A percentile compares a stretch with the other conserved stretches of the same genome.
Evolutionary conservation across 805 yeast genomes (phyloP).

Genomic region (Candida maris): DNA sequence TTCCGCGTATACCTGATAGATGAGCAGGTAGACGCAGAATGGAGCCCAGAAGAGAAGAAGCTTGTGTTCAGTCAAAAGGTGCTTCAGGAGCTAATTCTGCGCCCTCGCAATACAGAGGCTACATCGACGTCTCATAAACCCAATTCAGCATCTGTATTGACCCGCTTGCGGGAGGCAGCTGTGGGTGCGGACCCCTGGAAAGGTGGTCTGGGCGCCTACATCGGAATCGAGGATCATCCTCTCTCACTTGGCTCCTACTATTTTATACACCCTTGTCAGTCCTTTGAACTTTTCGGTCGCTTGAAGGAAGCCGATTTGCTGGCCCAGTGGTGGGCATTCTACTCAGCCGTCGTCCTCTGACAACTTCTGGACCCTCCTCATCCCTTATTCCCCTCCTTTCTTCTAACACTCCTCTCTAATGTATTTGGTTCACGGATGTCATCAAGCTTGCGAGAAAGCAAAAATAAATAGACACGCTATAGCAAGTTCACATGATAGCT

Average conservation of each 20-base stretch:
- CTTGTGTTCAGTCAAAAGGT: background rate
- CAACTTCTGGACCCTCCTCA: too few species aligned
- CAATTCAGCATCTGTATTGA: too few species aligned
- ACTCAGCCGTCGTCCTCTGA: slow-evolving; percentile 9
- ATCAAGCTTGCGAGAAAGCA: too few species aligned
- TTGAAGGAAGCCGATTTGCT: slow-evolving; percentile 26
- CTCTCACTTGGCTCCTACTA: slow-evolving; percentile 13
- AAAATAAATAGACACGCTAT: too few species aligned
- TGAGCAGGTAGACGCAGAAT: too few species aligned
- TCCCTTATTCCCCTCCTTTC: too few species aligned
- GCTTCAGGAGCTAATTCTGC: slow-evolving; percentile 1
- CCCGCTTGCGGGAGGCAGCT: too few species aligned
- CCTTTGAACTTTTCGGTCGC: background rate
- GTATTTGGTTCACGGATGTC: too few species aligned
- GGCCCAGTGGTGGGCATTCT: slow-evolving; percentile 29
- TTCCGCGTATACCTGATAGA: slow-evolving; percentile 16
- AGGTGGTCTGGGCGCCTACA: background rate
- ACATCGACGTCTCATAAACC: background rate
- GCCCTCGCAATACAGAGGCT: background rate
- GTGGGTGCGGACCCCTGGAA: background rate
- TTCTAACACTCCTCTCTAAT: too few species aligned
- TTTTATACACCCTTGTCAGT: slow-evolving; percentile 41
- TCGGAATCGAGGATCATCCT: slow-evolving; percentile 11
- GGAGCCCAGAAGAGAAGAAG: too few species aligned
- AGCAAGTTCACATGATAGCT: too few species aligned